A percentile compares a stretch with the other conserved stretches of the same genome.
These are phyloP conservation scores for Pseudogymnoascus sp. DNA, from an alignment of 2,329 filamentous ascomycete species.

Conservation along the genomic window DNA sequence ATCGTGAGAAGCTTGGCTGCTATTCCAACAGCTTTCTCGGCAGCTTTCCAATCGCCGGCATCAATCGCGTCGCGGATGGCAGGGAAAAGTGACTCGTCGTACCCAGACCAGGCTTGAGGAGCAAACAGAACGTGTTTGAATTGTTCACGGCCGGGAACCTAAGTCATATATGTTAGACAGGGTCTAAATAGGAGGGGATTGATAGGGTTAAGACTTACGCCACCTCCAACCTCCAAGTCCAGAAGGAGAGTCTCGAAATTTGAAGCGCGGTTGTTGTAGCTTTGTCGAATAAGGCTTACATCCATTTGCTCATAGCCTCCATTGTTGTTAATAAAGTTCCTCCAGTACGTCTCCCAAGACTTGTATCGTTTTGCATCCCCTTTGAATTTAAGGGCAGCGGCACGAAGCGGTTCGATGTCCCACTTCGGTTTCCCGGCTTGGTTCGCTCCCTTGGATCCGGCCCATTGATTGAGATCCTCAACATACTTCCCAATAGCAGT, in stretches of 20 bases:
- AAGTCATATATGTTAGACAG: slow-evolving; percentile 14
- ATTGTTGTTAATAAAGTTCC: slow-evolving; percentile 57
- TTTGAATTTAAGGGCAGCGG: slow-evolving; percentile 54
- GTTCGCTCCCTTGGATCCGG: slow-evolving; percentile 45
- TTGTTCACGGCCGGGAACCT: slow-evolving; percentile 80
- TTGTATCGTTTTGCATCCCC: slow-evolving; percentile 56
- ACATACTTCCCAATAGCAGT: slow-evolving; percentile 55
- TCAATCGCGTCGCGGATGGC: slow-evolving; percentile 76
- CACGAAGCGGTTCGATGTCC: slow-evolving; percentile 43
- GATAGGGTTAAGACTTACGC: slow-evolving; percentile 49
- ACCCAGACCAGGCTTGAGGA: slow-evolving; percentile 66
- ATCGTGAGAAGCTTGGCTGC: slow-evolving; percentile 57
- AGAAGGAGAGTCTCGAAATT: slow-evolving; percentile 76
- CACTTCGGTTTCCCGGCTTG: slow-evolving; percentile 34
- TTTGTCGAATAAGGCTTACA: slow-evolving; percentile 51
- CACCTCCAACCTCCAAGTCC: slow-evolving; percentile 62
- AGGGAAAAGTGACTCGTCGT: slow-evolving; percentile 64
- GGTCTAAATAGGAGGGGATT: slow-evolving; percentile 6
- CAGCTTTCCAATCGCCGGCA: slow-evolving; percentile 58
- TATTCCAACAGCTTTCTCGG: slow-evolving; percentile 60
- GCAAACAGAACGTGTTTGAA: slow-evolving; percentile 92
- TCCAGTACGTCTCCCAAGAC: slow-evolving; percentile 71
- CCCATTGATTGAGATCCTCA: slow-evolving; percentile 57
- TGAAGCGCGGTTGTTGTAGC: slow-evolving; percentile 71
- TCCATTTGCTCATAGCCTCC: slow-evolving; percentile 58